Evolutionary conservation across 23 red algal species (phyloP), one percentile per base, ranked within the genome.

Genomic region (Rhodosorus marinus): DNA sequence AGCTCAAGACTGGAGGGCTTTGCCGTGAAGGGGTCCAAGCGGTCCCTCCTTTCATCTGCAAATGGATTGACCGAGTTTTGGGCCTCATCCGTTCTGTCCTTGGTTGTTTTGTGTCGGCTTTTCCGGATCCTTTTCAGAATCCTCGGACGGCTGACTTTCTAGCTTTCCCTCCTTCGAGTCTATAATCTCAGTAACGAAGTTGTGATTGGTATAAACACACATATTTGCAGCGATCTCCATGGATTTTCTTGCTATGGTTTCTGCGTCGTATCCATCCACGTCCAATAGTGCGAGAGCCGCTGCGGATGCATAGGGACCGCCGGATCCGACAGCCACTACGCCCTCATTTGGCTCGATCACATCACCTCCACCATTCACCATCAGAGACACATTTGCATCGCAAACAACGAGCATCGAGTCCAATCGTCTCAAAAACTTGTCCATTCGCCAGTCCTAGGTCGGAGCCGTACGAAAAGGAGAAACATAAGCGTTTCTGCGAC

Each of bases 361-460:
- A 38, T 92, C 82, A 0, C 82, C 82, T 20, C 47, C 75, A 4
- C 82, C 82, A 4, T 72, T 92, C 23, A 92, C 47, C 11, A 69
- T 80, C 19, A 92, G 49, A 29, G 75, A 66, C 24, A 80, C 74
- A 8, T 51, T 36, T 14, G 35, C 31, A 46, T 92, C 82, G 17
- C 54, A 61, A 24, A 92, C 82, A 35, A 92, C 35, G 9, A 92
- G 21, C 19, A 77, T 34, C 41, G 82, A 72, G 32, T 92, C 82
- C 4, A 92, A 49, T 4, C 73, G 32, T 27, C 82, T 47, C 8
- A 92, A 47, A 32, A 70, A 79, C 50, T 80, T 92, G 64, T 92
- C 82, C 36, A 64, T 52, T 15, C 82, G 60, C 82, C 82, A 92
- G 31, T 92, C 82, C n/a, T n/a, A n/a, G n/a, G n/a, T n/a, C n/a